These are phyloP conservation scores for Pseudogymnoascus sp. DNA, from an alignment of 2,329 filamentous ascomycete species.

Conservation along the genomic window DNA sequence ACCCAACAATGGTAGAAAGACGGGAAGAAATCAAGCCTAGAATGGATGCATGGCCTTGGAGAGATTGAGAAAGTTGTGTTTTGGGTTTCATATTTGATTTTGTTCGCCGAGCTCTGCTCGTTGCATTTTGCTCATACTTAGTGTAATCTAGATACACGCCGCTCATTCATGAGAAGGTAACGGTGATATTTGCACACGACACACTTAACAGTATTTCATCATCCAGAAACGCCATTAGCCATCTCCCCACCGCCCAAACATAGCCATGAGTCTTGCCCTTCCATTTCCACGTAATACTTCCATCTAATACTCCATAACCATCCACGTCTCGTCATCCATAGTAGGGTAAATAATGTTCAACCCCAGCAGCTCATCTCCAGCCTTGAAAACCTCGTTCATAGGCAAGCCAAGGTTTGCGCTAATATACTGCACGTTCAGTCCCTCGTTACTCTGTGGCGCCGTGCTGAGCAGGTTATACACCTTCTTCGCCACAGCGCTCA, in stretches of 20 bases:
- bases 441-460: constrained; percentile 66
- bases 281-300: background rate
- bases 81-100: constrained; percentile 1
- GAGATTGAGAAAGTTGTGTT: constrained; percentile 40
- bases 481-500: constrained; percentile 52
- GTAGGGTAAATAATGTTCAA: constrained; percentile 80
- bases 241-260: background rate
- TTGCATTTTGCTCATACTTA: constrained; percentile 1
- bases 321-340: constrained; percentile 87
- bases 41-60: constrained; percentile 18
- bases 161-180: constrained; percentile 18
- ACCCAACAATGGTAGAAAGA: background rate
- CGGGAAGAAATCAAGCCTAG: background rate
- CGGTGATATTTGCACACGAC: constrained; percentile 13
- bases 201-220: background rate
- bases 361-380: constrained; percentile 70
- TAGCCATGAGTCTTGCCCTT: background rate
- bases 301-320: constrained; percentile 59
- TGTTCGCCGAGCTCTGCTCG: background rate
- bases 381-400: constrained; percentile 60
- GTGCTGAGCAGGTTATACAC: constrained; percentile 63
- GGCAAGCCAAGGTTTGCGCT: constrained; percentile 56
- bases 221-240: constrained; percentile 9
- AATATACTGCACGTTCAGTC: constrained; percentile 72
- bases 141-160: constrained; percentile 16